Conservation (phyloP, 345 rosid genomes). For the Arabidopsis thaliana region DNA sequence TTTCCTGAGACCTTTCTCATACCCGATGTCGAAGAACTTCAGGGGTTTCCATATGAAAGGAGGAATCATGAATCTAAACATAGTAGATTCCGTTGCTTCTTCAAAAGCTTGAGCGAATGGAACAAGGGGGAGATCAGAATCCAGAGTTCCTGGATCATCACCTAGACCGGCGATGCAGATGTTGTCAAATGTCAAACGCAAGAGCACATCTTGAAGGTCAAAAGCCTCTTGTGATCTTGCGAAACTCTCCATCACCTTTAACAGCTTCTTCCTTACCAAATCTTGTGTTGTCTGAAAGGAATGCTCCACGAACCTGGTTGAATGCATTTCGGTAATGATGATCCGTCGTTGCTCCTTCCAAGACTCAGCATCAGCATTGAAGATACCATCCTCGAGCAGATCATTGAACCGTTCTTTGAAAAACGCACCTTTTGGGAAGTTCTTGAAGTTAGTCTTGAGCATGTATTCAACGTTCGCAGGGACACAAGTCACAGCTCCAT, state of each 20-base stretch:
- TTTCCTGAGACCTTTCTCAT: slow-evolving; percentile 57
- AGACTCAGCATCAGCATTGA: slow-evolving; percentile 62
- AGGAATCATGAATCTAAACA: slow-evolving; percentile 56
- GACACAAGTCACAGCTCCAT: slow-evolving; percentile 59
- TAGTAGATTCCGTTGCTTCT: slow-evolving; percentile 56
- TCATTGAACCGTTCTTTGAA: slow-evolving; percentile 61
- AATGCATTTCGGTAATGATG: slow-evolving; percentile 58
- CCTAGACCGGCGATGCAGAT: slow-evolving; percentile 75
- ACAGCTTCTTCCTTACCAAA: slow-evolving; percentile 58
- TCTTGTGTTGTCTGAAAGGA: slow-evolving; percentile 53
- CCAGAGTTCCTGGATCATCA: slow-evolving; percentile 64
- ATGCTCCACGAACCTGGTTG: slow-evolving; percentile 45
- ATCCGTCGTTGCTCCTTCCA: slow-evolving; percentile 70
- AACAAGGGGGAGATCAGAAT: slow-evolving; percentile 46
- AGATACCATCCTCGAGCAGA: slow-evolving; percentile 76
- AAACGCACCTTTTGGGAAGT: slow-evolving; percentile 72
- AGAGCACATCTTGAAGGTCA: slow-evolving; percentile 70
- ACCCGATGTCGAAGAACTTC: slow-evolving; percentile 57
- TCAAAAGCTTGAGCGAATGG: slow-evolving; percentile 60
- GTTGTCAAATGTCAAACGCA: slow-evolving; percentile 66
- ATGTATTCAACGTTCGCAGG: slow-evolving; percentile 68
- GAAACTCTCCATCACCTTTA: slow-evolving; percentile 58
- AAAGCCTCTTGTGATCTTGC: slow-evolving; percentile 31
- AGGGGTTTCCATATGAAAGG: slow-evolving; percentile 65
- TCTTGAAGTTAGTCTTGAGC: slow-evolving; percentile 67